Evolutionary conservation across 2,329 filamentous ascomycete genomes (phyloP).

Genomic region (Xylariaceae sp.): DNA sequence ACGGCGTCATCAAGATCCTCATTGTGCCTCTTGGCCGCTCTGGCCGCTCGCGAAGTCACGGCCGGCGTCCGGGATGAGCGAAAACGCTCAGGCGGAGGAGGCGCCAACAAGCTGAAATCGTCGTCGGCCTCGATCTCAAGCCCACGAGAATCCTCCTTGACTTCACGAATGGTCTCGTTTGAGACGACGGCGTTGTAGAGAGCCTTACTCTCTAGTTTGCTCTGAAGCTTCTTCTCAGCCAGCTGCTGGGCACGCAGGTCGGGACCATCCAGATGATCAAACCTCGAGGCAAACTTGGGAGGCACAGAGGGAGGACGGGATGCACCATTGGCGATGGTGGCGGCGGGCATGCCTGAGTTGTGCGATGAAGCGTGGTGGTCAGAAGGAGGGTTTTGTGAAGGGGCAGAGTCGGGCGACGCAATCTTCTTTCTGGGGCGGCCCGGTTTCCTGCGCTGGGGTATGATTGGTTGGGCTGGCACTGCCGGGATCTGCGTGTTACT

Average conservation of each 20-base stretch:
- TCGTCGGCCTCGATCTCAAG: constrained; percentile 5
- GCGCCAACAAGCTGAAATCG: constrained; percentile 19
- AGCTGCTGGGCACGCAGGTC: constrained; percentile 4
- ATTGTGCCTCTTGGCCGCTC: constrained; percentile 44
- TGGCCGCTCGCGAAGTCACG: constrained; percentile 24
- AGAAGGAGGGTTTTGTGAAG: constrained; percentile 13
- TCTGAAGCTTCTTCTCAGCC: constrained; percentile 18
- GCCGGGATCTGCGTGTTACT: constrained; percentile 29
- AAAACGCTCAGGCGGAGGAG: constrained; percentile 20
- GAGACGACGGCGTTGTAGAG: constrained; percentile 15
- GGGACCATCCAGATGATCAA: background rate
- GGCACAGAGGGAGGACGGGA: constrained; percentile 2
- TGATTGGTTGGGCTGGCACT: constrained; percentile 29
- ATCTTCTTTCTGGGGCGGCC: constrained; percentile 31
- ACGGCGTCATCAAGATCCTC: constrained; percentile 50
- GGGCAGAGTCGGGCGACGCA: constrained; percentile 25
- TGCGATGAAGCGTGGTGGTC: constrained; percentile 15
- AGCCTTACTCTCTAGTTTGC: constrained; percentile 18
- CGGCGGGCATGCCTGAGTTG: constrained; percentile 28
- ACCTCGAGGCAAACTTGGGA: constrained; percentile 23
- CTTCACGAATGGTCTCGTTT: constrained; percentile 17
- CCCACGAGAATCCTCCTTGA: constrained; percentile 13
- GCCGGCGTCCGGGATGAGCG: constrained; percentile 25
- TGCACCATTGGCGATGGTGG: constrained; percentile 20
- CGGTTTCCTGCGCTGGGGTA: constrained; percentile 23